Percentiles rank a stretch among this genome's conserved stretches.
Evolutionary conservation across 352 stramenopile genomes (phyloP).

Genomic region (Sclerospora graminicola): DNA sequence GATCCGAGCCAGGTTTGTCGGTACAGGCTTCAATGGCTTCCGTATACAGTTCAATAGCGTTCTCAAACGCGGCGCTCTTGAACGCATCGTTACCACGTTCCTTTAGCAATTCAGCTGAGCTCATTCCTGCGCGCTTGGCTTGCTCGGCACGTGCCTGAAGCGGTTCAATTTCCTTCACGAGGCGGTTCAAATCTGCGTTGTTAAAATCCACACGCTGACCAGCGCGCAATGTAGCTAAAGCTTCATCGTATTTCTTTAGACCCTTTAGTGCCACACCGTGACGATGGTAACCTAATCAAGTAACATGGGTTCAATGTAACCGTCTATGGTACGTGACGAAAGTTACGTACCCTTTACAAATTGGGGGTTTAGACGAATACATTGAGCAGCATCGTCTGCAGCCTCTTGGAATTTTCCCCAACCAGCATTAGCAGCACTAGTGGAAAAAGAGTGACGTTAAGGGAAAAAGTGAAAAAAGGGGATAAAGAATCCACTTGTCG

Average conservation of each 20-base stretch:
- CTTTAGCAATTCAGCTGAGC: conserved; percentile 84
- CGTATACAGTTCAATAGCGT: conserved; percentile 88
- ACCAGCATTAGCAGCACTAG: conserved; percentile 56
- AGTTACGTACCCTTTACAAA: conserved; percentile 86
- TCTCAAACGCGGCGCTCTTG: conserved; percentile 86
- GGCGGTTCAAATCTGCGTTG: conserved; percentile 75
- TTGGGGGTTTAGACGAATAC: conserved; percentile 86
- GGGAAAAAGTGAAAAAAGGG: background rate
- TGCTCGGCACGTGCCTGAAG: conserved; percentile 54
- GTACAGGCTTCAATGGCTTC: conserved; percentile 83
- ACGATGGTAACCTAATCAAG: conserved; percentile 83
- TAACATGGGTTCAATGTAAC: conserved; percentile 5
- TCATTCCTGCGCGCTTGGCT: conserved; percentile 63
- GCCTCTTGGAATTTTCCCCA: conserved; percentile 74
- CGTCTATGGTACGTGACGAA: background rate
- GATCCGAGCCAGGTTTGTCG: conserved; percentile 55
- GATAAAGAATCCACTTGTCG: too few species aligned
- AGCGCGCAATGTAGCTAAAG: conserved; percentile 56
- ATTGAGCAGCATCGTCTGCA: conserved; percentile 77
- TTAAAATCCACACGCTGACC: conserved; percentile 77
- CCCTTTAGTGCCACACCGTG: conserved; percentile 88
- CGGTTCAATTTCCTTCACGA: conserved; percentile 76
- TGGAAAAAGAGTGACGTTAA: background rate
- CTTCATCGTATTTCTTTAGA: conserved; percentile 73
- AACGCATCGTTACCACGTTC: conserved; percentile 91